phyloP scores from a whole-genome alignment of 164 flowering plant species.

The Magnolia kwangsiensis region DNA sequence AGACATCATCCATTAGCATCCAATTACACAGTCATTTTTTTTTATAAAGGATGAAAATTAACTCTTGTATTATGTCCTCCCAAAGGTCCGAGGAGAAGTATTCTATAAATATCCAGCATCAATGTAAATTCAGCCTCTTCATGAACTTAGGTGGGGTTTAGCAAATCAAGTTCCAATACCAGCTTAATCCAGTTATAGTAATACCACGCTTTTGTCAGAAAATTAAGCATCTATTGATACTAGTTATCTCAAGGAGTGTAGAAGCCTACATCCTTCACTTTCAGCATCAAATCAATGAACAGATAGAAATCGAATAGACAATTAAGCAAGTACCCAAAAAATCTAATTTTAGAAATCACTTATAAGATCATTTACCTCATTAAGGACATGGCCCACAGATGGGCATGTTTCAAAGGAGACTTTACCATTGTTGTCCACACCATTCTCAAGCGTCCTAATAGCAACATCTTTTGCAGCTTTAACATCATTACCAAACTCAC shows the following conservation, averaged over 20 bases:
- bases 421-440: conserved; percentile 38
- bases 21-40: no score
- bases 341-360: neutral
- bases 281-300: neutral
- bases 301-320: neutral
- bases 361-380: conserved; percentile 52
- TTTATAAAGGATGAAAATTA: no score
- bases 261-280: neutral
- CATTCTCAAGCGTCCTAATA: conserved; percentile 32
- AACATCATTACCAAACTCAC: conserved; percentile 55
- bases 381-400: conserved; percentile 83
- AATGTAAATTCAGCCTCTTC: no score
- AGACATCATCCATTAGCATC: no score
- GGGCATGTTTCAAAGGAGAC: conserved; percentile 54
- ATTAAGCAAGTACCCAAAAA: neutral
- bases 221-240: neutral
- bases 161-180: no score
- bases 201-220: neutral
- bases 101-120: no score
- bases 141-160: no score
- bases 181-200: no score
- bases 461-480: conserved; percentile 62
- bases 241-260: neutral
- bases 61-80: no score
- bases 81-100: no score